These are phyloP conservation scores for Camelina neglecta DNA, from an alignment of 345 rosid genomes.

Conservation along the genomic window DNA sequence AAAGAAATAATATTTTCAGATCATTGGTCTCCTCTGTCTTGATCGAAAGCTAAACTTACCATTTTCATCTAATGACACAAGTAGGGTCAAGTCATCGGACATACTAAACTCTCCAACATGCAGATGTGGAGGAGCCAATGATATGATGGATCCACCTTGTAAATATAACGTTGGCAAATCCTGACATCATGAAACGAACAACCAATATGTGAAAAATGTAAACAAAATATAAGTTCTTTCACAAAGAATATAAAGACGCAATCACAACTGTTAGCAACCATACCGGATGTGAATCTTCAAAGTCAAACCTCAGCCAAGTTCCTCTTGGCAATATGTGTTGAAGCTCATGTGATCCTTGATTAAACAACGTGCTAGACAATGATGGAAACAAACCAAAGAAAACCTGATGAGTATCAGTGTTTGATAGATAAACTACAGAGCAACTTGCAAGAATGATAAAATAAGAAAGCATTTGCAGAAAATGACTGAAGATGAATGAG, in stretches of 20 bases:
- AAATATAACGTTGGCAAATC: conserved; percentile 84
- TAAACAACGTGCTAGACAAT: conserved; percentile 56
- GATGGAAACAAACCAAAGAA: conserved; percentile 12
- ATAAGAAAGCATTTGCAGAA: not conserved
- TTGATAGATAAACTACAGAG: conserved; percentile 4
- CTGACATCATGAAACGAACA: conserved; percentile 48
- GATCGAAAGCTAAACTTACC: conserved; percentile 54
- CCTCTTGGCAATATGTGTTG: conserved; percentile 66
- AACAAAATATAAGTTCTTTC: conserved; percentile 9
- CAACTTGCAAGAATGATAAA: conserved; percentile 23
- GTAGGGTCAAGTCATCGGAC: conserved; percentile 76
- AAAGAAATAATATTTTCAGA: not conserved
- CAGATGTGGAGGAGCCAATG: conserved; percentile 67
- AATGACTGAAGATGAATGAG: conserved; percentile 10
- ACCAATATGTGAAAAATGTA: conserved; percentile 15
- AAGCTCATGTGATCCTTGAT: conserved; percentile 54
- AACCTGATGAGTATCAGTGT: conserved; percentile 24
- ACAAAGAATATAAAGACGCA: not conserved
- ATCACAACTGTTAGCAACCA: conserved; percentile 1
- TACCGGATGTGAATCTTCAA: conserved; percentile 91
- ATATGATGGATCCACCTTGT: conserved; percentile 89
- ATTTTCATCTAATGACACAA: conserved; percentile 78
- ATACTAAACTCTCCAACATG: conserved; percentile 67
- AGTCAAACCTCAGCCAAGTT: conserved; percentile 81
- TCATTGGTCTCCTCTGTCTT: conserved; percentile 8